These are phyloP conservation scores for Trapa incisa DNA, from an alignment of 345 rosid species.

Conservation along the genomic window DNA sequence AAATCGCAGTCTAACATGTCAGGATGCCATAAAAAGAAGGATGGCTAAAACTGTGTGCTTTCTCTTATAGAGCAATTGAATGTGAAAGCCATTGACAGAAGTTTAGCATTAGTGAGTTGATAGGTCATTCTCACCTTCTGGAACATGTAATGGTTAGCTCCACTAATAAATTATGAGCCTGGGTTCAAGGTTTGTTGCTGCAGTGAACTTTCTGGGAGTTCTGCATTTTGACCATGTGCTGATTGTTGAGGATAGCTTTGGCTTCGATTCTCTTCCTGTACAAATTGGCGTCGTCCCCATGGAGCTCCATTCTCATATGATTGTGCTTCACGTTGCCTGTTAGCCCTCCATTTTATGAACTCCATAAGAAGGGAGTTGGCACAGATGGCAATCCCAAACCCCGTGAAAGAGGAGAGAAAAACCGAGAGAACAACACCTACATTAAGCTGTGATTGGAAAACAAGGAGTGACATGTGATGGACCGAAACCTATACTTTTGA, in stretches of 20 bases:
- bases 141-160: background rate
- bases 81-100: no score
- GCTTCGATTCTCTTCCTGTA: constrained; percentile 6
- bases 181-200: background rate
- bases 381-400: constrained; percentile 48
- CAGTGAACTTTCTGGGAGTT: background rate
- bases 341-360: constrained; percentile 35
- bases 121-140: background rate
- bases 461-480: background rate
- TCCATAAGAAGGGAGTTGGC: constrained; percentile 40
- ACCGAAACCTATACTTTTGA: background rate
- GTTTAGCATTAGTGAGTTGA: background rate
- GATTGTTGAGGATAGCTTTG: background rate
- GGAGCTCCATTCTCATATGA: constrained; percentile 9
- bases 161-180: background rate
- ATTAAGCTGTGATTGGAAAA: constrained; percentile 25
- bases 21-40: no score
- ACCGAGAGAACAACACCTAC: constrained; percentile 37
- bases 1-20: no score
- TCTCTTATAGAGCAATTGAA: no score
- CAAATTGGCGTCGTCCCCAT: constrained; percentile 17
- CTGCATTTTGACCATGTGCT: background rate
- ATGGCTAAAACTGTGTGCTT: no score
- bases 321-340: constrained; percentile 19
- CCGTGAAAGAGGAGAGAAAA: constrained; percentile 41